Percentiles rank a stretch among this genome's conserved stretches.
These are phyloP conservation scores for Babesia caballi DNA, from an alignment of 169 alveolate species.

Conservation along the genomic window DNA sequence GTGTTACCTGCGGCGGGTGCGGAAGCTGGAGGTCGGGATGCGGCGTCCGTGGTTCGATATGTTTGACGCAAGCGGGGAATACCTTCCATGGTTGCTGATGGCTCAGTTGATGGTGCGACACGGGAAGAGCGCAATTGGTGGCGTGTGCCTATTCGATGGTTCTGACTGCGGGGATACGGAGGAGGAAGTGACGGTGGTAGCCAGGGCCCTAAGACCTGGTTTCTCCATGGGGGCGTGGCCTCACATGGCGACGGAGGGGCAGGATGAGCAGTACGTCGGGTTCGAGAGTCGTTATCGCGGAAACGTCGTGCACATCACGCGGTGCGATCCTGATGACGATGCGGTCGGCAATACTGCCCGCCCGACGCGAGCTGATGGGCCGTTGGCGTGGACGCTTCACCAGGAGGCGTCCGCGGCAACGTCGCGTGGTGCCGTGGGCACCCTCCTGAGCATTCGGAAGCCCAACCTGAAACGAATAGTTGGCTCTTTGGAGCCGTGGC, in stretches of 20 bases:
- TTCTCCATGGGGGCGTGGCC: neutral
- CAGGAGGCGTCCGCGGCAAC: no score
- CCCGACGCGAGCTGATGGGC: neutral
- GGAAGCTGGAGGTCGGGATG: neutral
- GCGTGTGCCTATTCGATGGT: neutral
- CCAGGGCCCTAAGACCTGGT: neutral
- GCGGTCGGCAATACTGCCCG: neutral
- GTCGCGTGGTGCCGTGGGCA: neutral
- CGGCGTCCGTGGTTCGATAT: constrained; percentile 26
- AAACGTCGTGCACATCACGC: neutral
- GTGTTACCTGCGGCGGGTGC: constrained; percentile 8
- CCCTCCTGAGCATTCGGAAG: neutral
- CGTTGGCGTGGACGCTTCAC: no score
- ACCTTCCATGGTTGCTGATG: constrained; percentile 21
- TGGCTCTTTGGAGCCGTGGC: constrained; percentile 14
- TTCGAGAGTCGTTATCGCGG: neutral
- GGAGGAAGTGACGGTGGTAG: neutral
- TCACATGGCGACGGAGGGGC: no score
- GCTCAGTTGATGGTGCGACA: neutral
- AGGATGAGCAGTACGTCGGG: neutral
- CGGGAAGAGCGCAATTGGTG: neutral
- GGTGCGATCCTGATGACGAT: neutral
- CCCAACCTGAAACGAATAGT: neutral
- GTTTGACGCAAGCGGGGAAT: constrained; percentile 30
- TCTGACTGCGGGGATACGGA: neutral